phyloP scores from a whole-genome alignment of 495 filamentous ascomycete genomes.

The Immersiella caudata region DNA sequence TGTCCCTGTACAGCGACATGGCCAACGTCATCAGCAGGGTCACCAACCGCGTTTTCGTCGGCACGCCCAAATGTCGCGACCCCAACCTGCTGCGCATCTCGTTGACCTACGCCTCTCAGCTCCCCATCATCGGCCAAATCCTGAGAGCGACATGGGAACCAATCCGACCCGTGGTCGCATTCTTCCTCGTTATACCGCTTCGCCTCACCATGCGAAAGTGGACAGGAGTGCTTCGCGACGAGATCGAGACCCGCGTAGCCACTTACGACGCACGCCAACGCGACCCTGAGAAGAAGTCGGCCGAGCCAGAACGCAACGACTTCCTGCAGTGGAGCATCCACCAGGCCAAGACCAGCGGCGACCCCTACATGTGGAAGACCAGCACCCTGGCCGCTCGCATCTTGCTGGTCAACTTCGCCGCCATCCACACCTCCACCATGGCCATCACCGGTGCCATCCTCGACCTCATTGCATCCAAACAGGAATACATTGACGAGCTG shows the following conservation, averaged over 20 bases:
- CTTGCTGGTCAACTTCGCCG: conserved; percentile 51
- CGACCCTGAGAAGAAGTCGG: conserved; percentile 30
- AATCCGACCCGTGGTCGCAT: conserved; percentile 43
- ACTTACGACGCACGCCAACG: conserved; percentile 32
- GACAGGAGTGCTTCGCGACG: conserved; percentile 37
- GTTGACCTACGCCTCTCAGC: conserved; percentile 44
- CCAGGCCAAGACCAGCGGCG: conserved; percentile 34
- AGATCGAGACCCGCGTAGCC: conserved; percentile 34
- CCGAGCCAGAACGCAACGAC: conserved; percentile 37
- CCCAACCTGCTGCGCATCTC: conserved; percentile 43
- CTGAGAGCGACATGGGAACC: conserved; percentile 43
- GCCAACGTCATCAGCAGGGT: conserved; percentile 35
- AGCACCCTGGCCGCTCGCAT: conserved; percentile 37
- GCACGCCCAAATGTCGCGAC: conserved; percentile 38
- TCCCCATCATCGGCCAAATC: conserved; percentile 36
- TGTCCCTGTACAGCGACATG: conserved; percentile 46
- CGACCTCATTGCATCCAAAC: conserved; percentile 29
- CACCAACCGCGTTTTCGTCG: conserved; percentile 45
- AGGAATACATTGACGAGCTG: conserved; percentile 53
- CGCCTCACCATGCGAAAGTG: conserved; percentile 36
- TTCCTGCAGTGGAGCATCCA: conserved; percentile 46
- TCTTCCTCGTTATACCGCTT: conserved; percentile 42
- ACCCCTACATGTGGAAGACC: conserved; percentile 32
- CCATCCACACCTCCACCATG: conserved; percentile 55
- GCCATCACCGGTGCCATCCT: conserved; percentile 42